Base-by-base conservation (phyloP, 2,329 filamentous ascomycete genomes). In the Trichoderma brevicompactum region DNA sequence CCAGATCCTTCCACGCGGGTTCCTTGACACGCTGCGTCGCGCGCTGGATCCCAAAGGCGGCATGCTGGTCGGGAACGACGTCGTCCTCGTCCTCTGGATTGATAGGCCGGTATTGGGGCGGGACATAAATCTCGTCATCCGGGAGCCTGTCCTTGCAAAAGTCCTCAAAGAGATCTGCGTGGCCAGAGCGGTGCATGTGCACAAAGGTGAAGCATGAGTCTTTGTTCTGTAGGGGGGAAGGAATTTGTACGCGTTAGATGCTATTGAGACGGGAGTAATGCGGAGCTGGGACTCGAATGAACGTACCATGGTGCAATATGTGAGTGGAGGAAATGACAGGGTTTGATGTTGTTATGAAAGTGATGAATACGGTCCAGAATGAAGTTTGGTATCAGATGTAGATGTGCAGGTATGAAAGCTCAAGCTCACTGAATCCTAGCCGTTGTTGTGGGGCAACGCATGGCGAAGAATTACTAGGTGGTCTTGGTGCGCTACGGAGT, bases 11-110 rank as follows among this genome's bases (percentile, higher is more conserved):
- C 92, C 92, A 96, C 7, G 87, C 88, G 1, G 89, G 83, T 78
- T 93, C 90, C 72, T 84, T 85, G 71, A 82, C 83, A 69, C 85
- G 85, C 78, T 92, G 89, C 15, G 91, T 94, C 9, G 92, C 92
- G 70, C 90, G 86, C 76, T 92, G 88, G 72, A 96, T 95, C 44
- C 92, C 92, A 75, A 95, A 95, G 0, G 92, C 92, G 12, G 92
- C 92, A 74, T 95, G 92, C 79, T 95, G 92, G 76, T 95, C 91
- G 0, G 92, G 92, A 5, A 95, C 92, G 4, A 95, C 90, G 73
- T 95, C 92, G 74, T 95, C 92, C 78, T 95, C 91, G 75, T 95
- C 92, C 77, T 95, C 92, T 0, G 92, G 92, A 75, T 95, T 94
- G 73, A 93, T 83, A 46, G 92, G 92, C 75, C 92, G 91, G 74